phyloP scores from a whole-genome alignment of 2,329 filamentous ascomycete species.

The Botrytis pseudocinerea region DNA sequence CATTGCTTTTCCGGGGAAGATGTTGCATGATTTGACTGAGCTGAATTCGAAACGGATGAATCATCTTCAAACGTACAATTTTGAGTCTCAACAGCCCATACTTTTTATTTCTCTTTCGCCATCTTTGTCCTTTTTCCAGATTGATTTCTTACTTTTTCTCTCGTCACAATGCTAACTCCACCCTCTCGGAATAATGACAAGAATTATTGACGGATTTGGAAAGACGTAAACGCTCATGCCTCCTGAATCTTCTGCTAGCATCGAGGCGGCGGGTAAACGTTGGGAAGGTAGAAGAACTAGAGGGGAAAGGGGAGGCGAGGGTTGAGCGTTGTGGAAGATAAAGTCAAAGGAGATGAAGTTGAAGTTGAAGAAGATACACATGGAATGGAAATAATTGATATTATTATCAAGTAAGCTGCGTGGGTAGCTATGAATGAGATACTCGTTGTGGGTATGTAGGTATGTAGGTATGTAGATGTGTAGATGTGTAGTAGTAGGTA shows the following conservation, averaged over 20 bases:
- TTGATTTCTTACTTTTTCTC: background rate
- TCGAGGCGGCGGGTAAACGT: background rate
- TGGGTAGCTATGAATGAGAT: background rate
- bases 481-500: too few species aligned
- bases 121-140: background rate
- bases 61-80: background rate
- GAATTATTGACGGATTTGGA: background rate
- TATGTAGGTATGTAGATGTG: background rate
- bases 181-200: background rate
- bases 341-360: background rate
- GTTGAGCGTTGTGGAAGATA: background rate
- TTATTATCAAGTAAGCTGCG: background rate
- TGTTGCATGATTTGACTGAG: background rate
- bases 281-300: background rate
- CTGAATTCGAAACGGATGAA: slow-evolving; percentile 5
- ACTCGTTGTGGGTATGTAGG: background rate
- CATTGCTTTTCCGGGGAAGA: slow-evolving; percentile 5
- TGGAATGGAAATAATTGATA: background rate
- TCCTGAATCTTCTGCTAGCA: background rate
- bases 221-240: background rate
- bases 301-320: slow-evolving; percentile 9
- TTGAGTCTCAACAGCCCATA: background rate
- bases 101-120: background rate
- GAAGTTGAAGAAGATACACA: background rate
- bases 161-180: background rate